Percentiles rank a stretch among this genome's conserved stretches.
Conservation (phyloP, 441 rosid species). For the Lepidium campestre region DNA sequence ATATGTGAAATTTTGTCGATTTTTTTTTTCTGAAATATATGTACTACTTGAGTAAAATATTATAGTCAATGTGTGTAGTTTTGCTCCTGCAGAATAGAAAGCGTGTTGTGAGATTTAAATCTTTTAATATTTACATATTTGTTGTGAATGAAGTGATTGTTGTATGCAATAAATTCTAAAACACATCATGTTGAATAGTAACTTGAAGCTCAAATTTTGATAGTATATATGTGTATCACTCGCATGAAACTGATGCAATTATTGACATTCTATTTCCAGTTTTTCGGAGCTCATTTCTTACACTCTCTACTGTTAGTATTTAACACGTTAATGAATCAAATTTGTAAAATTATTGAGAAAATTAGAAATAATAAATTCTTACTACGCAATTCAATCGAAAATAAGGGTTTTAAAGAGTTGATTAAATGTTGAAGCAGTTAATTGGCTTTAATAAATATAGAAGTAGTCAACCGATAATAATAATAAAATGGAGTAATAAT, state of each 20-base stretch:
- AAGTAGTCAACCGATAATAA: conserved; percentile 8
- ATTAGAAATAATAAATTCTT: no score
- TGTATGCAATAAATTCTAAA: background rate
- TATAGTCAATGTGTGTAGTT: background rate
- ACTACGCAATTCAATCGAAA: background rate
- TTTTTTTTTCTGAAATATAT: background rate
- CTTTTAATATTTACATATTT: background rate
- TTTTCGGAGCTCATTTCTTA: conserved; percentile 2
- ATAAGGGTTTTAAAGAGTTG: background rate
- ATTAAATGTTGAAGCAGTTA: background rate
- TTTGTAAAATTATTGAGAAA: background rate
- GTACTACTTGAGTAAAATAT: background rate
- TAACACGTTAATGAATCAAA: background rate
- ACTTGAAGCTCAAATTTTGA: conserved; percentile 20
- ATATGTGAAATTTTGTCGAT: background rate
- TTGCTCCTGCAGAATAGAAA: background rate
- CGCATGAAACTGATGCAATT: conserved; percentile 29
- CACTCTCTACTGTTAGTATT: background rate
- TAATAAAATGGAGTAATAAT: conserved; percentile 3
- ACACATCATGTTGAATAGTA: conserved; percentile 1
- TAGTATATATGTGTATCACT: conserved; percentile 17
- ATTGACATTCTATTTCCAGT: conserved; percentile 9
- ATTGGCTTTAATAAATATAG: background rate
- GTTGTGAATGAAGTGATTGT: background rate
- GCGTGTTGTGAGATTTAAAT: background rate